Evolutionary conservation across 2,329 filamentous ascomycete genomes (phyloP).

Genomic region (Lecanosticta acicola): DNA sequence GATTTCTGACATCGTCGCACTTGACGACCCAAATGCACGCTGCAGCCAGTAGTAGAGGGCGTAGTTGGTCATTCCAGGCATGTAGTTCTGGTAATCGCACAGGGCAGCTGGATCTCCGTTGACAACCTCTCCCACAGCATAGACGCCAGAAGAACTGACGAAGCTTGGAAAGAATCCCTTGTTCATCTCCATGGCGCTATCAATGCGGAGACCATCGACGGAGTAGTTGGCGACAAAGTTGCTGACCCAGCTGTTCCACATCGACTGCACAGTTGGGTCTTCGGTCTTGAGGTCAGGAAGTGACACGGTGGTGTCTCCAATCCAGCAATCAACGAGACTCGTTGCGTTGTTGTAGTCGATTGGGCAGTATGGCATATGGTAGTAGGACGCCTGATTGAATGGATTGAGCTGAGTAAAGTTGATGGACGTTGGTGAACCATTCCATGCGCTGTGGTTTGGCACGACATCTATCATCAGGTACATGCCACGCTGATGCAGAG

Average conservation of each 20-base stretch:
- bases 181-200: conserved; percentile 36
- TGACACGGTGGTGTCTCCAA: conserved; percentile 47
- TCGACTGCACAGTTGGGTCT: conserved; percentile 41
- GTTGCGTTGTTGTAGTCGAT: conserved; percentile 49
- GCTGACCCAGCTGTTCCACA: conserved; percentile 54
- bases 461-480: conserved; percentile 47
- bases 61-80: conserved; percentile 43
- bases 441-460: conserved; percentile 40
- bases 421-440: conserved; percentile 23
- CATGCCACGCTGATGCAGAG: conserved; percentile 44
- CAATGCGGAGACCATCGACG: conserved; percentile 43
- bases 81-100: conserved; percentile 38
- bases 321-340: conserved; percentile 44
- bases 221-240: conserved; percentile 54
- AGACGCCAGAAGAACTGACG: conserved; percentile 28
- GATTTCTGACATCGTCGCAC: conserved; percentile 34
- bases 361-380: conserved; percentile 48
- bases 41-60: conserved; percentile 36
- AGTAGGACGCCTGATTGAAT: conserved; percentile 37
- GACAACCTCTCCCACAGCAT: conserved; percentile 42
- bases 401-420: conserved; percentile 34
- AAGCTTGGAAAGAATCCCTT: conserved; percentile 37
- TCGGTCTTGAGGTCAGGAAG: conserved; percentile 59
- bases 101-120: conserved; percentile 33
- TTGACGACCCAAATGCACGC: conserved; percentile 31